phyloP scores from a whole-genome alignment of 2,329 filamentous ascomycete species.

The Penicillium aurantiogriseum region DNA sequence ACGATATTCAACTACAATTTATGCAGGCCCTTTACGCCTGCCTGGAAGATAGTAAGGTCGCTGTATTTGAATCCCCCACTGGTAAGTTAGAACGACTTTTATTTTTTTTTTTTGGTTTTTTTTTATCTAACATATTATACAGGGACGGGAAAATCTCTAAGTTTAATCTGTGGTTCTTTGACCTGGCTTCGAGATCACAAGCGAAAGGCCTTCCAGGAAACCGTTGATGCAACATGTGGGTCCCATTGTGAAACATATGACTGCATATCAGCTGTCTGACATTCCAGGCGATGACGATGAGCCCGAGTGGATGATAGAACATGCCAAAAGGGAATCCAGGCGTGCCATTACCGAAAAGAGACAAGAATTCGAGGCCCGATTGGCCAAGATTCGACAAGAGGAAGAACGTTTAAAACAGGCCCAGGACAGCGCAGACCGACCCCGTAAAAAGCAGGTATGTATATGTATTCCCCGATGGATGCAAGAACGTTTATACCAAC shows the following conservation, averaged over 20 bases:
- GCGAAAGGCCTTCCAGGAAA: conserved; percentile 56
- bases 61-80: conserved; percentile 91
- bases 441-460: conserved; percentile 47
- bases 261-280: background rate
- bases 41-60: conserved; percentile 75
- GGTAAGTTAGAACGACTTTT: conserved; percentile 50
- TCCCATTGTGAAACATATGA: background rate
- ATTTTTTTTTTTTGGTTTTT: background rate
- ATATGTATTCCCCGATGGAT: background rate
- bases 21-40: conserved; percentile 81
- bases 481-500: background rate
- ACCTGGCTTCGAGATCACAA: conserved; percentile 91
- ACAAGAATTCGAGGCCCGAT: conserved; percentile 70
- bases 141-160: conserved; percentile 77
- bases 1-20: conserved; percentile 82
- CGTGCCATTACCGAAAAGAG: conserved; percentile 65
- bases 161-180: conserved; percentile 81
- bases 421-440: conserved; percentile 48
- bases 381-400: conserved; percentile 61
- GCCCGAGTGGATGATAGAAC: conserved; percentile 80
- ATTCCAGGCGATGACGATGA: conserved; percentile 63
- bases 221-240: conserved; percentile 49
- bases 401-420: conserved; percentile 60
- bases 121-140: conserved; percentile 14
- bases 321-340: conserved; percentile 67